Evolutionary conservation across 768 basidiomycete species (phyloP).

Genomic region (Cubamyces lactineus): DNA sequence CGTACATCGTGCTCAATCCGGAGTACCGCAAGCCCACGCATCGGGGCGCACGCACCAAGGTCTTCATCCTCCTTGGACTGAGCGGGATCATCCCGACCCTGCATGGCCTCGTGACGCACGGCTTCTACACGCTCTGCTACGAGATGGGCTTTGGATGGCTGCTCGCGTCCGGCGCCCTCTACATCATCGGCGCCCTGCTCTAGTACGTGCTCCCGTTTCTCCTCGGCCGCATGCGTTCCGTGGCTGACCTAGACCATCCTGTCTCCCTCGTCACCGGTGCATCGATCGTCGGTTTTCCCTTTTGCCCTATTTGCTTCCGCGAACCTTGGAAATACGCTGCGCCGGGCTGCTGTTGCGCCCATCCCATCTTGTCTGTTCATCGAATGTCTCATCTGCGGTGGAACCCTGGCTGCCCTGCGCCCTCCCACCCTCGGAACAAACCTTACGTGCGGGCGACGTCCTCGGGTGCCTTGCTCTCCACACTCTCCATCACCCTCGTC

Average conservation of each 20-base stretch:
- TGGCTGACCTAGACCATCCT: conserved; percentile 1
- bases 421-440: conserved; percentile 16
- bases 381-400: neutral
- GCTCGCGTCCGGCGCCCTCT: conserved; percentile 67
- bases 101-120: conserved; percentile 66
- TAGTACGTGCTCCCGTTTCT: conserved; percentile 59
- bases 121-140: conserved; percentile 51
- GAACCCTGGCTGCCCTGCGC: neutral
- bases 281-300: too few relatives aligned
- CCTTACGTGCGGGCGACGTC: neutral
- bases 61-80: conserved; percentile 81
- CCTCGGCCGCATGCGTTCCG: neutral
- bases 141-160: conserved; percentile 78
- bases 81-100: conserved; percentile 68
- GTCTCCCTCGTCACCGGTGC: neutral
- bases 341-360: too few relatives aligned
- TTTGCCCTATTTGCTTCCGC: neutral
- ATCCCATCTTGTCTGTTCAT: too few relatives aligned
- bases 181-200: conserved; percentile 77
- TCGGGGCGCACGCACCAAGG: conserved; percentile 72
- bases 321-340: neutral
- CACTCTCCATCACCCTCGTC: neutral
- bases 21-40: conserved; percentile 77
- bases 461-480: conserved; percentile 1
- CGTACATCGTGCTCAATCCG: conserved; percentile 78